phyloP scores from a whole-genome alignment of 2,329 filamentous ascomycete genomes.

The Colletotrichum trifolii region DNA sequence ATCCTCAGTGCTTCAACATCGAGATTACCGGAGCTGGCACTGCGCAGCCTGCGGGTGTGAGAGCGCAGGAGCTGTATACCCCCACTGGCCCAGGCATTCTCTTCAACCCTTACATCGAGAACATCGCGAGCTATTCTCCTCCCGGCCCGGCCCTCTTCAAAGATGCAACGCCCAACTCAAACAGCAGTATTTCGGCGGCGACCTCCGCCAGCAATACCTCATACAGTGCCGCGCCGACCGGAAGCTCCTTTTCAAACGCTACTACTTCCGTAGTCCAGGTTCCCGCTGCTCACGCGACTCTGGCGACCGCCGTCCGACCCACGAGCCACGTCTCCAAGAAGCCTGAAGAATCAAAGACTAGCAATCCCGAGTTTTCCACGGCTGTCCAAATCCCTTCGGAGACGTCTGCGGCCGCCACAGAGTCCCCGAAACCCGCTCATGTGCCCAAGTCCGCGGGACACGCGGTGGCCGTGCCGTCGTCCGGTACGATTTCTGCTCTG shows the following conservation, averaged over 20 bases:
- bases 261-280: constrained; percentile 1
- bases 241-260: neutral
- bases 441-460: neutral
- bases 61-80: constrained; percentile 43
- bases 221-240: neutral
- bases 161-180: constrained; percentile 33
- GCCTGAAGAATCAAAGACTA: neutral
- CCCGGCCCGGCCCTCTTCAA: constrained; percentile 46
- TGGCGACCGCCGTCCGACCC: neutral
- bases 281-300: neutral
- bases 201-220: neutral
- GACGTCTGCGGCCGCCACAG: neutral
- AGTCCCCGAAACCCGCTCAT: neutral
- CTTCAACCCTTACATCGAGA: constrained; percentile 62
- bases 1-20: constrained; percentile 62
- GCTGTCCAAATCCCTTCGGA: neutral
- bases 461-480: neutral
- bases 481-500: no score
- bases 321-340: neutral
- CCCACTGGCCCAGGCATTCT: constrained; percentile 63
- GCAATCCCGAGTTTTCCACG: neutral
- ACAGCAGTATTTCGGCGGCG: constrained; percentile 27
- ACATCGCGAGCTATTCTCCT: constrained; percentile 44
- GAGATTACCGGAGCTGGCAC: constrained; percentile 55
- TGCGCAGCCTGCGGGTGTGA: constrained; percentile 43